These are phyloP conservation scores for Colletotrichum sp. DNA, from an alignment of 2,329 filamentous ascomycete species.

Conservation along the genomic window DNA sequence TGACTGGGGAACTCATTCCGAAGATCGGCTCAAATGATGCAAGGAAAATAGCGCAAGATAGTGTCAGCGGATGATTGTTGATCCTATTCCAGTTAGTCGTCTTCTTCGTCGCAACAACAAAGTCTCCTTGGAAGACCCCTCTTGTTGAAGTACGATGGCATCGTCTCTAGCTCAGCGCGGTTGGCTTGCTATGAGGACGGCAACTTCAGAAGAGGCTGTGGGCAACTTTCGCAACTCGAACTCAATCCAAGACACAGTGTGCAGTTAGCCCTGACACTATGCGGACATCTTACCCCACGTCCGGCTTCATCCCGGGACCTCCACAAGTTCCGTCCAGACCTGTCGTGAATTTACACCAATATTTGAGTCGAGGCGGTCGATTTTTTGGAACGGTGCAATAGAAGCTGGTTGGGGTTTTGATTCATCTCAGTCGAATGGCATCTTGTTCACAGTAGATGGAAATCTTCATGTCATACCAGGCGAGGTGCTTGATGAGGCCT, in stretches of 20 bases:
- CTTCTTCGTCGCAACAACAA: neutral
- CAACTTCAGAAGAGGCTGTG: neutral
- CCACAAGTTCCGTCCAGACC: neutral
- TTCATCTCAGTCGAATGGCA: neutral
- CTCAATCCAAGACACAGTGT: neutral
- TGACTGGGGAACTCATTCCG: neutral
- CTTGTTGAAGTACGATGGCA: neutral
- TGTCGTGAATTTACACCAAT: neutral
- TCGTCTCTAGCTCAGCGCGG: neutral
- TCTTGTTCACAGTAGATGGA: neutral
- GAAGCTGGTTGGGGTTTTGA: rapidly evolving
- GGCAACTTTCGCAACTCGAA: neutral
- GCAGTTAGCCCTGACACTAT: neutral
- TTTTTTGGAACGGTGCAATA: rapidly evolving
- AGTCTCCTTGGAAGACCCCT: neutral
- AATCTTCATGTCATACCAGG: neutral
- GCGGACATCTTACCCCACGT: neutral
- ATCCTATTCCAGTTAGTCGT: neutral
- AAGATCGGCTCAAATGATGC: neutral
- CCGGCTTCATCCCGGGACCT: neutral
- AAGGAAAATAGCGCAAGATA: neutral
- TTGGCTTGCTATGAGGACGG: neutral
- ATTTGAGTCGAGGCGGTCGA: neutral
- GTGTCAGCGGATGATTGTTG: neutral
- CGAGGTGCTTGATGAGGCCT: neutral